These are phyloP conservation scores for Senecio squalidus DNA, from an alignment of 140 eudicot genomes.

Conservation along the genomic window DNA sequence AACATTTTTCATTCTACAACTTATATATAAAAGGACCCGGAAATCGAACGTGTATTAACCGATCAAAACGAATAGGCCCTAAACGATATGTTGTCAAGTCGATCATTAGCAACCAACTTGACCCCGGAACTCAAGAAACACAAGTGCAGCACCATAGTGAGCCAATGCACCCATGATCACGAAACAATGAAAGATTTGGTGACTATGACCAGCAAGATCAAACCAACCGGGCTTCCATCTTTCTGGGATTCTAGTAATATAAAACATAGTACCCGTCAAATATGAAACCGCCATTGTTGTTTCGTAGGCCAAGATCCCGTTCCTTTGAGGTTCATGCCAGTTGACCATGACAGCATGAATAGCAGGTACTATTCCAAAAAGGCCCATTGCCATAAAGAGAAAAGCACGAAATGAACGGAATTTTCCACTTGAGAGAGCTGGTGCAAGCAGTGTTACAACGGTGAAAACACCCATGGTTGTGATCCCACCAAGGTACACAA, in stretches of 20 bases:
- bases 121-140: constrained; percentile 56
- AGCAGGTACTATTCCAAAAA: constrained; percentile 79
- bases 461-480: constrained; percentile 68
- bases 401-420: constrained; percentile 66
- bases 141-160: constrained; percentile 84
- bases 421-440: constrained; percentile 59
- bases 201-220: constrained; percentile 92
- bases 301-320: constrained; percentile 63
- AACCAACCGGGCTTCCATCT: constrained; percentile 92
- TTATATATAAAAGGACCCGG: constrained; percentile 15
- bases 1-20: constrained; percentile 27
- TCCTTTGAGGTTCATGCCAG: constrained; percentile 76
- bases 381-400: constrained; percentile 81
- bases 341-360: constrained; percentile 62
- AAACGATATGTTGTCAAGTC: too few species aligned
- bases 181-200: constrained; percentile 86
- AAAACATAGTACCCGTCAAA: constrained; percentile 70
- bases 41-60: constrained; percentile 8
- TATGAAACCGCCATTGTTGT: constrained; percentile 72
- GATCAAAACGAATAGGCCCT: constrained; percentile 10
- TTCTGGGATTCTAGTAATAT: constrained; percentile 79
- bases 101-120: constrained; percentile 42
- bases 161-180: constrained; percentile 92
- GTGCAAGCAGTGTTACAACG: constrained; percentile 59
- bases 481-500: constrained; percentile 70